Percentiles rank a stretch among this genome's conserved stretches.
Conservation (phyloP, 345 rosid genomes). For the Crucihimalaya himalaica region DNA sequence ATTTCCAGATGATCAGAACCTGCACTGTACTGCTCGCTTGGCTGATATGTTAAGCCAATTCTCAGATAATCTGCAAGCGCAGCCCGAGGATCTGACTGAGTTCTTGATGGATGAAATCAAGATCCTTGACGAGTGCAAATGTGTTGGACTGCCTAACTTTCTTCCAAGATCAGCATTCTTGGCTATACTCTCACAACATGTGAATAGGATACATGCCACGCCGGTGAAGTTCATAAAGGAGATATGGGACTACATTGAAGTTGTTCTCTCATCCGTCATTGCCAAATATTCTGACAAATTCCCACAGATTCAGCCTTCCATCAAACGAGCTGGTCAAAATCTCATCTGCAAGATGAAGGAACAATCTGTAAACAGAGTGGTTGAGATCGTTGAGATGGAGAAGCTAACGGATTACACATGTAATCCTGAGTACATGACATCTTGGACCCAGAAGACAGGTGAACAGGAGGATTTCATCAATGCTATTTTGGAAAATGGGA, state of each 20-base stretch:
- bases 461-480: not conserved
- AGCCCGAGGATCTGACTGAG: not conserved
- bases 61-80: constrained; percentile 1
- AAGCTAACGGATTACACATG: constrained; percentile 31
- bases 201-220: not conserved
- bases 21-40: constrained; percentile 26
- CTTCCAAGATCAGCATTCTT: constrained; percentile 7
- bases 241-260: constrained; percentile 31
- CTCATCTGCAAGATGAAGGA: constrained; percentile 8
- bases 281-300: not conserved
- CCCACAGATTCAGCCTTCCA: constrained; percentile 10
- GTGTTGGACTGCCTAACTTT: constrained; percentile 10
- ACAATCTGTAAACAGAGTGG: not conserved
- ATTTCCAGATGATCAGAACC: constrained; percentile 34
- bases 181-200: not conserved
- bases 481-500: not conserved
- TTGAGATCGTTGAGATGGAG: too few species aligned
- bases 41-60: constrained; percentile 23
- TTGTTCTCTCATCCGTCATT: not conserved
- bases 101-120: constrained; percentile 29
- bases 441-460: not conserved
- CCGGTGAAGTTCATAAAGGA: constrained; percentile 21
- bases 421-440: constrained; percentile 26
- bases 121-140: constrained; percentile 25
- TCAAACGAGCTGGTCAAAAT: not conserved